Evolutionary conservation across 768 basidiomycete genomes (phyloP), one percentile per base, ranked within the genome.

Genomic region (Cystofilobasidium capitatum): DNA sequence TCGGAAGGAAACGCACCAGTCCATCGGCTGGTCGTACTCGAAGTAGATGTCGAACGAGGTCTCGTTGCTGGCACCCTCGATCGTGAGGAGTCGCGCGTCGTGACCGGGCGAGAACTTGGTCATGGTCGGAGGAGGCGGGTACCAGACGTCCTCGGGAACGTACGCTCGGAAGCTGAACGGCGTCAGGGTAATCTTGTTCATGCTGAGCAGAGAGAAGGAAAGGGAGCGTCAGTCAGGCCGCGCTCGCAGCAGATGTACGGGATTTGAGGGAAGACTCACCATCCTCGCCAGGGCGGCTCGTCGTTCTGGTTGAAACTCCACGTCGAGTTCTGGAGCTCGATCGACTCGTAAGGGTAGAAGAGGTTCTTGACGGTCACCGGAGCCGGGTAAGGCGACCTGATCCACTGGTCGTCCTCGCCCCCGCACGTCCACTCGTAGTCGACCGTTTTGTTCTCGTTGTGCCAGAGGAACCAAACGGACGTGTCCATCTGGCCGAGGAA

Each of bases 51-150:
- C 79, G 59, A 89, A 77, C 1, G 77, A 79, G 9, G 83, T 84
- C 1, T 82, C 83, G 35, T 83, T 84, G 64, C 83, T 77, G 35
- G 81, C 75, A 24, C 81, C 81, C 22, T 76, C 75, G 29, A 80
- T 79, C n/a, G 68, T 69, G 3, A 72, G 59, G 36, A 90, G 78
- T 42, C 92, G 87, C 47, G 84, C 81, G 72, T 96, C 92, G 75
- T 96, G 92, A 1, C 92, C 91, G 0, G 92, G 92, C 3, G 78
- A 75, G 77, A 94, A 94, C 64, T 83, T 83, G 22, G 89, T 89
- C 67, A 96, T 76, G 64, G 84, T 82, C 22, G 91, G 88, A 5
- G 80, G 83, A 62, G 88, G 85, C 8, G 83, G 72, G 12, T 84
- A 79, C 89, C 91, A 96, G 71, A 87, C 80, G 0, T 70, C 72